Evolutionary conservation across 306 rosid species (phyloP).

Genomic region (Pachyrhizus erosus): DNA sequence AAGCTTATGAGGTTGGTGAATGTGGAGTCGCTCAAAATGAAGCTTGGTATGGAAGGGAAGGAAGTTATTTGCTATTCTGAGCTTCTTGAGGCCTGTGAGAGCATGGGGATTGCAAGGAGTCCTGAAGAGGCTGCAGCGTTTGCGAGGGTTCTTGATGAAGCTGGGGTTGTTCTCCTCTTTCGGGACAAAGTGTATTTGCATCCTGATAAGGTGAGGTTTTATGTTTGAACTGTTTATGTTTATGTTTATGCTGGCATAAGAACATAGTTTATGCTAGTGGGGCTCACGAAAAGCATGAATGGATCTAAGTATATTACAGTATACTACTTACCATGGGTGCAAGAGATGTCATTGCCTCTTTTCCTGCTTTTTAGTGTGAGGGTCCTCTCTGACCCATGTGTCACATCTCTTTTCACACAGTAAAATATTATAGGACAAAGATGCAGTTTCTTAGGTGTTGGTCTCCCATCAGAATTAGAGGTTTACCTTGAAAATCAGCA

Average conservation of each 20-base stretch:
- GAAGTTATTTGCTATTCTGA: conserved; percentile 72
- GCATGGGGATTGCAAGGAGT: conserved; percentile 77
- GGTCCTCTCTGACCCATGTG: conserved; percentile 29
- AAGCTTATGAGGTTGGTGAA: conserved; percentile 92
- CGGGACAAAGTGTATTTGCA: conserved; percentile 93
- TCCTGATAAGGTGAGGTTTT: conserved; percentile 75
- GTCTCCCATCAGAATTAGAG: no score
- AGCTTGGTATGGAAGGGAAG: conserved; percentile 76
- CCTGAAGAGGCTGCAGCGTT: conserved; percentile 74
- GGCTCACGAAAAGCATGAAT: conserved; percentile 32
- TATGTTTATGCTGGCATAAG: conserved; percentile 18
- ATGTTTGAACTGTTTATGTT: conserved; percentile 24
- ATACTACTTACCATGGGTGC: background rate
- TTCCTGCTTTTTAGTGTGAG: conserved; percentile 26
- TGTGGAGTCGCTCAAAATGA: conserved; percentile 76
- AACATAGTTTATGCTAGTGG: conserved; percentile 35
- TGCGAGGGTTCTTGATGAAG: conserved; percentile 85
- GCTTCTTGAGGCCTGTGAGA: conserved; percentile 79
- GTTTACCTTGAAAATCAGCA: no score
- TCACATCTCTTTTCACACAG: conserved; percentile 24
- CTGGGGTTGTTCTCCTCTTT: conserved; percentile 88
- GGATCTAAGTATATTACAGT: conserved; percentile 1
- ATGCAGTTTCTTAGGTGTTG: no score
- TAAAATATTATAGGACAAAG: background rate
- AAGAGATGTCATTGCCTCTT: conserved; percentile 3